Evolutionary conservation across 148 eudicot species (phyloP).

Genomic region (Diospyros kaki): DNA sequence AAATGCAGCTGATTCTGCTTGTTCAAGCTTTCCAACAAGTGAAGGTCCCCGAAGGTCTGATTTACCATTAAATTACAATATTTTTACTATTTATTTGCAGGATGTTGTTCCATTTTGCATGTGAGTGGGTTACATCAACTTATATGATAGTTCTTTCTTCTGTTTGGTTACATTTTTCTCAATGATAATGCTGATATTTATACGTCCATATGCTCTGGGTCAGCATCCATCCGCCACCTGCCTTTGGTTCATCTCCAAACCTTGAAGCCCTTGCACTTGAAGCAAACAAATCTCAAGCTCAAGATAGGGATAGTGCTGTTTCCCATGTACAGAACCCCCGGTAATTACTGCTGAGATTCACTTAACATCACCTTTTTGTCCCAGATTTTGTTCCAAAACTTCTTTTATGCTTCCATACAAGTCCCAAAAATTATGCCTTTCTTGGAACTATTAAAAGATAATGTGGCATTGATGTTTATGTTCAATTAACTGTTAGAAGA

Average conservation of each 20-base stretch:
- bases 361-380: neutral
- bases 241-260: slow-evolving; percentile 95
- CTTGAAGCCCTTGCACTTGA: slow-evolving; percentile 98
- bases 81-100: neutral
- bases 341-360: slow-evolving; percentile 29
- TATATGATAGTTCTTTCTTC: neutral
- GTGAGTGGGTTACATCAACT: neutral
- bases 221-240: slow-evolving; percentile 86
- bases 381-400: neutral
- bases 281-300: slow-evolving; percentile 51
- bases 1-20: slow-evolving; percentile 37
- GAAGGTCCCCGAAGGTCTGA: slow-evolving; percentile 55
- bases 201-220: slow-evolving; percentile 12
- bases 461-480: neutral
- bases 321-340: slow-evolving; percentile 45
- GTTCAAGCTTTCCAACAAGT: slow-evolving; percentile 31
- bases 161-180: neutral
- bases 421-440: neutral
- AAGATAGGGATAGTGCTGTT: slow-evolving; percentile 54
- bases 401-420: neutral
- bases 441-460: neutral
- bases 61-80: neutral
- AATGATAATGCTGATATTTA: slow-evolving; percentile 12
- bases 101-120: neutral
- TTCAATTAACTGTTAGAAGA: too few species aligned